Base-by-base conservation (phyloP, 768 basidiomycete genomes). In the Daedaleopsis nitida region DNA sequence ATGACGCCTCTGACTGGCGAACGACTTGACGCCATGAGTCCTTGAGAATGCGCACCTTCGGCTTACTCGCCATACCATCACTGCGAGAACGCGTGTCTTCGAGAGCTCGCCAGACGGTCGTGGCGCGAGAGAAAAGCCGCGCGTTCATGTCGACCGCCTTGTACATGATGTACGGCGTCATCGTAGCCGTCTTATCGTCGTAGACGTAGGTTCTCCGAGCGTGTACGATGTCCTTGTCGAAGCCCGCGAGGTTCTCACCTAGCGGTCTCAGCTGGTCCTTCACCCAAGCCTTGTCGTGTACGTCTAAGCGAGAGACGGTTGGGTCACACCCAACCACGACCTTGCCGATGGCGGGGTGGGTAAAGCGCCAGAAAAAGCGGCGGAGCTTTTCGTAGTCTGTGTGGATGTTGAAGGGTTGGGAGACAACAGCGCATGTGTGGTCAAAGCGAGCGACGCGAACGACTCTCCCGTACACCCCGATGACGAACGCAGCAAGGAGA, bases 331-430 rank as follows among this genome's bases (percentile, higher is more conserved):
- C 59, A 12, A 49, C 49, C 14, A 65, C 47, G 32, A 42, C 13
- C 27, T 12, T 16, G 24, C 57, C 57, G 21, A 54, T 43, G 10
- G 42, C 4, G 11, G 61, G 52, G 19, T 67, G 58, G 11, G 48
- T 27, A 19, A 65, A 65, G 16, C 52, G 55, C 66, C 66, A 67
- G 13, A 65, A 27, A 52, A 63, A 67, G 17, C 37, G 42, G 16
- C 45, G 51, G 6, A 67, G 43, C 9, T 58, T 8, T 13, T 24
- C 7, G 38, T 23, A 11, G 1, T 37, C 49, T 11, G 34, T 21
- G 2, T 10, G 12, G 16, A 52, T 45, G 35, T 45, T 11, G 45
- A 64, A 44, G 0, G 57, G 32, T 1, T n/a, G 21, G 1, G 57
- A 59, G 1, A 56, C 63, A 32, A 67, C 42, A 1, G 49, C 57